A percentile compares a stretch with the other conserved stretches of the same genome.
Evolutionary conservation across 108 stramenopile species (phyloP).

Genomic region (Craspedostauros australis): DNA sequence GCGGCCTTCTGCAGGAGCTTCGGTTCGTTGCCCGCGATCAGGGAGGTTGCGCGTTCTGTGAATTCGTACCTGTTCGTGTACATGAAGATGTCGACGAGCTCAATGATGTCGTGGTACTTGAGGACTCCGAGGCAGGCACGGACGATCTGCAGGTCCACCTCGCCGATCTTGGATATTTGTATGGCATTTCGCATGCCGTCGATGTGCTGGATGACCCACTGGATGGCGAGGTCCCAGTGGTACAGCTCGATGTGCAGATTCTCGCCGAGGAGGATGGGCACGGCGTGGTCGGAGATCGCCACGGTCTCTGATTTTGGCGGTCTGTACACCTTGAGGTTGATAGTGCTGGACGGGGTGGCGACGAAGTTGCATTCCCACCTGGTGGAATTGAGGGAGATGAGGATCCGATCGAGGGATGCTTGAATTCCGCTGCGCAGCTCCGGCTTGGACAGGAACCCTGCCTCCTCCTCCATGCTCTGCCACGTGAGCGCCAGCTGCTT

Average conservation of each 20-base stretch:
- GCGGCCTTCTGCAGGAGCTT: slow-evolving; percentile 39
- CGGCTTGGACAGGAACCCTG: slow-evolving; percentile 44
- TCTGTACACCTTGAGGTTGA: slow-evolving; percentile 69
- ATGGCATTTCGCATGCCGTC: slow-evolving; percentile 77
- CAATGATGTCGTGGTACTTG: slow-evolving; percentile 75
- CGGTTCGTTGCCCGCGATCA: slow-evolving; percentile 40
- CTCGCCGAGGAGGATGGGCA: slow-evolving; percentile 68
- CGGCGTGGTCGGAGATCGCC: slow-evolving; percentile 65
- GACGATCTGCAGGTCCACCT: slow-evolving; percentile 89
- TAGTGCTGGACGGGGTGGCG: slow-evolving; percentile 55
- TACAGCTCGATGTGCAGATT: slow-evolving; percentile 55
- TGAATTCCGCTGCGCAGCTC: slow-evolving; percentile 46
- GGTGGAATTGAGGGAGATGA: slow-evolving; percentile 64
- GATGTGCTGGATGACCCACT: slow-evolving; percentile 86
- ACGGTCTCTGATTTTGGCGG: slow-evolving; percentile 60
- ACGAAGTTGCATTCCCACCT: slow-evolving; percentile 64
- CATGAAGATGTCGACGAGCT: slow-evolving; percentile 80
- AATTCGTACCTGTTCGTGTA: slow-evolving; percentile 87
- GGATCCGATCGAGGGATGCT: slow-evolving; percentile 44
- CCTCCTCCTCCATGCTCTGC: slow-evolving; percentile 69
- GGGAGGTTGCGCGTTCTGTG: slow-evolving; percentile 42
- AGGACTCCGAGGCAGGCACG: slow-evolving; percentile 73
- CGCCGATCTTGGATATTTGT: slow-evolving; percentile 64
- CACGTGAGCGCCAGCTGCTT: slow-evolving; percentile 64
- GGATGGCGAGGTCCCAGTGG: slow-evolving; percentile 88